These are phyloP conservation scores for Jasminum sambac DNA, from an alignment of 257 asterid genomes.

Conservation along the genomic window DNA sequence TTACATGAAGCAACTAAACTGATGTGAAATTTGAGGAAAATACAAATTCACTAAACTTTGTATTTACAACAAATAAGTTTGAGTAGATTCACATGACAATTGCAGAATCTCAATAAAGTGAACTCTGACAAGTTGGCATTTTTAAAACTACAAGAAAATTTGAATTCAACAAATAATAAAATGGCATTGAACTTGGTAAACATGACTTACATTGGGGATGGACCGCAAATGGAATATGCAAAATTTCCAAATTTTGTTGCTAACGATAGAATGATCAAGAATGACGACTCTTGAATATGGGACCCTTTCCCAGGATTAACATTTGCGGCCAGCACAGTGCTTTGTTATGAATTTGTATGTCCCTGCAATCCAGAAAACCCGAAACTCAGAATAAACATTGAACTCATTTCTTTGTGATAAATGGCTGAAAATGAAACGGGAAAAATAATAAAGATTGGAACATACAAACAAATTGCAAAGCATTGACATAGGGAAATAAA, in stretches of 20 bases:
- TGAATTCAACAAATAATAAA: background rate
- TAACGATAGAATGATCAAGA: conserved; percentile 58
- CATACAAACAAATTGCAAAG: background rate
- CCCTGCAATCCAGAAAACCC: conserved; percentile 48
- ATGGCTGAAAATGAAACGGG: background rate
- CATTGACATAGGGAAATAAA: too few species aligned
- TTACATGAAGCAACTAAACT: too few species aligned
- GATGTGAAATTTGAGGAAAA: too few species aligned
- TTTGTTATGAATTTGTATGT: conserved; percentile 65
- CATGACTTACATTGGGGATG: conserved; percentile 70
- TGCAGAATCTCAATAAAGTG: too few species aligned
- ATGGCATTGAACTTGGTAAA: conserved; percentile 1
- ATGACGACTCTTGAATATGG: conserved; percentile 74
- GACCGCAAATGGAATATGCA: conserved; percentile 56
- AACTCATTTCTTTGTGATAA: background rate
- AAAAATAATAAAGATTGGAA: background rate
- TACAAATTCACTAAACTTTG: too few species aligned
- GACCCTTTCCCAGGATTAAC: conserved; percentile 64
- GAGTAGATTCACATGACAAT: too few species aligned
- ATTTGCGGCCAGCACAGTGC: conserved; percentile 56
- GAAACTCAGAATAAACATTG: conserved; percentile 13
- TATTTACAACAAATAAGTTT: too few species aligned
- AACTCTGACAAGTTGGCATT: too few species aligned
- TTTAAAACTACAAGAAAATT: too few species aligned
- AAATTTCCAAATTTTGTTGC: conserved; percentile 62